Conservation (phyloP, 2,329 filamentous ascomycete genomes). For the Thelonectria rubi region DNA sequence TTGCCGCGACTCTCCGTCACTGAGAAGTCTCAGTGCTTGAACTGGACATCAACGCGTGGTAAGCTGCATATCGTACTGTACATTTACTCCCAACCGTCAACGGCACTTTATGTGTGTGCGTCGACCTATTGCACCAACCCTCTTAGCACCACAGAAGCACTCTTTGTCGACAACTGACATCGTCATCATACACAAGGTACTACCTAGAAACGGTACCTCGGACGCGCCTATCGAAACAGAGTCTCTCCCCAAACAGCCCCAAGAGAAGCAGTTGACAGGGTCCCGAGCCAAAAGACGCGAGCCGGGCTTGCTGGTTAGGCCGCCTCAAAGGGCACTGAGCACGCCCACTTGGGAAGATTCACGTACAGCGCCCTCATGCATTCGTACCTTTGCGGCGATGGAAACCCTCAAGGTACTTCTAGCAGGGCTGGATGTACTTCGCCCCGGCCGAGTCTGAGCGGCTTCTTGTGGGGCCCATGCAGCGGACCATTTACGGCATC, state of each 20-base stretch:
- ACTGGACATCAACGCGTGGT: too few species aligned
- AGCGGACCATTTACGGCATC: constrained; percentile 26
- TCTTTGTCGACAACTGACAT: too few species aligned
- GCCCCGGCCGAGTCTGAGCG: constrained; percentile 16
- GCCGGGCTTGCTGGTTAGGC: constrained; percentile 28
- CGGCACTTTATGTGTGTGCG: too few species aligned
- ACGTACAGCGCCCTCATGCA: too few species aligned
- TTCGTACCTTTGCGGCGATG: background rate
- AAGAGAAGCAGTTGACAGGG: background rate
- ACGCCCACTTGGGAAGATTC: constrained; percentile 1
- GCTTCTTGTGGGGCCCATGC: constrained; percentile 23
- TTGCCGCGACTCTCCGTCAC: constrained; percentile 1
- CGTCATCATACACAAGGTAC: too few species aligned
- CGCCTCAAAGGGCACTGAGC: constrained; percentile 21
- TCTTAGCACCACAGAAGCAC: too few species aligned
- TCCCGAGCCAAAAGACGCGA: constrained; percentile 29
- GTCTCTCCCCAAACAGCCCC: background rate
- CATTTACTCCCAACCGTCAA: too few species aligned
- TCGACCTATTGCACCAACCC: too few species aligned
- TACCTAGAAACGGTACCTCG: too few species aligned
- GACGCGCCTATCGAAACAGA: too few species aligned
- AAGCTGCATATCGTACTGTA: too few species aligned
- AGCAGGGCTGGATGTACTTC: constrained; percentile 36
- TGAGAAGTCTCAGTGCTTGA: too few species aligned
- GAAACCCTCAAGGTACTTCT: constrained; percentile 23